Conservation (phyloP, 768 basidiomycete species). For the Asterophora lycoperdoides region DNA sequence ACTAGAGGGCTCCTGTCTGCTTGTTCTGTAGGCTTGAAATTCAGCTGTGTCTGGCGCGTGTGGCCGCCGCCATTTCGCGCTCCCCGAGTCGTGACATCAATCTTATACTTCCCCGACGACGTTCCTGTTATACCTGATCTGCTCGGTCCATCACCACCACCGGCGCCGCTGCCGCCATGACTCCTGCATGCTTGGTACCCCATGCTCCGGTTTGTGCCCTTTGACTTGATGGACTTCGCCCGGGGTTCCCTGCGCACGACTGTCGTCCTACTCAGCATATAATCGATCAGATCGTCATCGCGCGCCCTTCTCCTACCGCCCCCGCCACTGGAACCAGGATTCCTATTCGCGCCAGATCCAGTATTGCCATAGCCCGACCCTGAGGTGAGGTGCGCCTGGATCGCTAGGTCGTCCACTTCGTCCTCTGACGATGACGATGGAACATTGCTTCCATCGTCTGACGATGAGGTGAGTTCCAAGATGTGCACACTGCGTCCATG, state of each 20-base stretch:
- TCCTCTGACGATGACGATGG: conserved; percentile 19
- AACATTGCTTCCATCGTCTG: conserved; percentile 3
- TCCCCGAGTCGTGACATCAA: conserved; percentile 37
- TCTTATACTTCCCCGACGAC: conserved; percentile 18
- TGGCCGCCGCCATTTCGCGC: conserved; percentile 19
- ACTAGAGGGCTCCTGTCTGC: too few relatives aligned
- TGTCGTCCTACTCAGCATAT: conserved; percentile 55
- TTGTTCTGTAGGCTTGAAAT: conserved; percentile 21
- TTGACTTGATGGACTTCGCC: conserved; percentile 1
- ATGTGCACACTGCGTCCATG: conserved; percentile 19
- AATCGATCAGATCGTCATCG: conserved; percentile 58
- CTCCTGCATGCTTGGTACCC: too few relatives aligned
- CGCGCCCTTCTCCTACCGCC: conserved; percentile 18
- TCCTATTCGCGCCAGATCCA: conserved; percentile 1
- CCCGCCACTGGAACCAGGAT: conserved; percentile 7
- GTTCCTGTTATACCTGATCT: neutral
- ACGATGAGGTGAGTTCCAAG: conserved; percentile 11
- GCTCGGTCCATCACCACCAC: neutral
- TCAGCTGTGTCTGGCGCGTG: conserved; percentile 37
- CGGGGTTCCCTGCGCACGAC: conserved; percentile 22
- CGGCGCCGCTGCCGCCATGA: too few relatives aligned
- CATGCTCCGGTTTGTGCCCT: too few relatives aligned
- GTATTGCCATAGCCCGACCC: neutral
- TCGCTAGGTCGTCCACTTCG: conserved; percentile 26
- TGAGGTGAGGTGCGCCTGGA: conserved; percentile 30